A percentile compares a stretch with the other conserved stretches of the same genome.
Conservation (phyloP, 768 basidiomycete species). For the Mycena indigotica region DNA sequence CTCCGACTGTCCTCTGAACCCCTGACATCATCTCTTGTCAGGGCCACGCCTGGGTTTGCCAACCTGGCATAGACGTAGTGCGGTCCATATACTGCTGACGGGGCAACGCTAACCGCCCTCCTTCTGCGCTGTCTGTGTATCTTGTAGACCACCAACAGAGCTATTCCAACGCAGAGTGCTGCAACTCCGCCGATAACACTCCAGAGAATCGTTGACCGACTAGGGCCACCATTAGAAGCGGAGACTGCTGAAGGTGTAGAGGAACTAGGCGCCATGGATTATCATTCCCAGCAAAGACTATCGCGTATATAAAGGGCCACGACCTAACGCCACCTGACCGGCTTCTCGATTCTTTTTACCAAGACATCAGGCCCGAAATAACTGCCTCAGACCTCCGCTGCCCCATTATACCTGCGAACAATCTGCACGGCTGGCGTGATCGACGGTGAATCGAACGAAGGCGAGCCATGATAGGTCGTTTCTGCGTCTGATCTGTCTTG, state of each 20-base stretch:
- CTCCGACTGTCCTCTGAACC: neutral
- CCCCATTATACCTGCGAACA: slow-evolving; percentile 33
- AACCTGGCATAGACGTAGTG: neutral
- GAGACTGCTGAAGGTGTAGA: neutral
- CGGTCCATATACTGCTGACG: slow-evolving; percentile 9
- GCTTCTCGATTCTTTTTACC: neutral
- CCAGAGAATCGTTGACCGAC: neutral
- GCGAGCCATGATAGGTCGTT: slow-evolving; percentile 23
- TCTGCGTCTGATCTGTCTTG: slow-evolving; percentile 13
- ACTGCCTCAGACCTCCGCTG: slow-evolving; percentile 32
- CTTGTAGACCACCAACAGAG: slow-evolving; percentile 1
- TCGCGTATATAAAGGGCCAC: neutral
- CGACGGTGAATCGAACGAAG: slow-evolving; percentile 20
- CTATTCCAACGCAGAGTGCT: slow-evolving; percentile 1
- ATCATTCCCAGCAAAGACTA: neutral
- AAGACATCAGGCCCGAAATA: neutral
- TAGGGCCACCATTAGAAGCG: neutral
- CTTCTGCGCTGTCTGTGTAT: neutral
- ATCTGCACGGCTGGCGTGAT: slow-evolving; percentile 28
- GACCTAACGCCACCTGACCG: neutral
- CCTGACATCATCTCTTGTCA: neutral
- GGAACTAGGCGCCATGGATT: neutral
- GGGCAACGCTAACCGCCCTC: slow-evolving; percentile 1
- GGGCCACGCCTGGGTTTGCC: neutral
- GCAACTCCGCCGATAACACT: slow-evolving; percentile 5